Base-by-base conservation (phyloP, 1,139 yeast species). In the Blastobotrys proliferans region DNA sequence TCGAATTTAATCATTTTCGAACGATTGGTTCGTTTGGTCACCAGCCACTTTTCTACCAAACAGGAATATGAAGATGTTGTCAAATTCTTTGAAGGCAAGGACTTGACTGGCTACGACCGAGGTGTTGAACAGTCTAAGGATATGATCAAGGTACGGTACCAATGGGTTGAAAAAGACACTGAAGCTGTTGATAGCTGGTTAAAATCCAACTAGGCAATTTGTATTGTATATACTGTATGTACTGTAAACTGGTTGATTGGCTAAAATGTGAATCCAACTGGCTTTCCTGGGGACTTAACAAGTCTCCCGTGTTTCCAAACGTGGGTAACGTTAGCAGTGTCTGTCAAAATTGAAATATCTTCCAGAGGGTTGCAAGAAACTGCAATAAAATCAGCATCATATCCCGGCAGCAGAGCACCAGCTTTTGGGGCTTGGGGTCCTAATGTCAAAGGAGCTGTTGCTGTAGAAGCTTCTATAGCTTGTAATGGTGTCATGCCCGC, bases 1-100 rank as follows among this genome's bases (percentile, higher is more conserved):
- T 62, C 75, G 31, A 80, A 79, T 60, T 72, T 74, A 69, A 78
- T 78, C 38, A 76, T 80, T 13, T 68, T 82, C 50, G 88, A 82
- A 53, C 70, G 90, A 53, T 76, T 82, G 44, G 63, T 83, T 38
- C 74, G 76, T 50, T 62, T 72, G 38, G 70, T 83, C 2, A 63
- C 79, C 52, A 63, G 69, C 37, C 66, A 71, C 51, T 77, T 72
- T 56, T 71, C 73, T 45, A 68, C 75, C 20, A 56, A 55, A 41
- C 69, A 68, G 34, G 69, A 70, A 48, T 62, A 65, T 42, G 60
- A 64, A 13, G 79, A 76, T 38, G 69, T 81, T 43, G 64, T 65
- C 32, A 50, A 49, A 1, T 80, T 83, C 57, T 84, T 82, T 56
- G 58, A 61, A 6, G 69, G 63, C 35, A 78, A 77, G 57, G 78